Evolutionary conservation across 148 eudicot species (phyloP), one percentile per base, ranked within the genome.

Genomic region (Salicornia ramosissima): DNA sequence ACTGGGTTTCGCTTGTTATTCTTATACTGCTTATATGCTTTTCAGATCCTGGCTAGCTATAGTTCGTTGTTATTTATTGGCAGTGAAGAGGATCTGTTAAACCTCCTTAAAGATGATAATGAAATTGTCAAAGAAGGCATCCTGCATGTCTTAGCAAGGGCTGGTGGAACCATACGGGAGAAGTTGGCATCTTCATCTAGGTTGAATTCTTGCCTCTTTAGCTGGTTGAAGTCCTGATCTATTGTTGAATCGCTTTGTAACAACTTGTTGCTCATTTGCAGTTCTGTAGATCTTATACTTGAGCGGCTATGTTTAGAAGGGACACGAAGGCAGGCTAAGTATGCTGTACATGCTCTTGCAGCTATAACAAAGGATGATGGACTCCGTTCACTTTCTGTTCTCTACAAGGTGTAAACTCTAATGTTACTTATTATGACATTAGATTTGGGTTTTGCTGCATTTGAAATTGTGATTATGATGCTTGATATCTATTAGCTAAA

Each of bases 331-430:
- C 97, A 90, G 87, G 99, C 97, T 51, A 94, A 94, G 78, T 89
- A 94, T 85, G 97, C 99, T 76, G 97, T 94, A 65, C 93, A 94
- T 74, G 97, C 99, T 66, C 87, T 94, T 73, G 97, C 97, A 45
- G 90, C 96, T 45, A 89, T 94, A 65, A 94, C 97, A 47, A 94
- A 91, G 81, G 99, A 94, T 79, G 97, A 87, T 73, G 99, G 99
- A 24, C 91, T 94, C 53, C 83, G 78, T 79, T 91, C 99, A 47
- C 88, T 94, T 39, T 94, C 99, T 77, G 99, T 94, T 47, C 84
- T 94, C 40, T 94, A 86, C 82, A 94, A 94, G 99, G 99, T 94
- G 67, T 69, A 40, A 36, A 47, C n/a, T 49, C 71, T 26, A 42
- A 56, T 24, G 49, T 25, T 75, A 24, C 31, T 54, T 30, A 36